Evolutionary conservation across 2,329 filamentous ascomycete genomes (phyloP), one percentile per base, ranked within the genome.

Genomic region (Onygenales sp.): DNA sequence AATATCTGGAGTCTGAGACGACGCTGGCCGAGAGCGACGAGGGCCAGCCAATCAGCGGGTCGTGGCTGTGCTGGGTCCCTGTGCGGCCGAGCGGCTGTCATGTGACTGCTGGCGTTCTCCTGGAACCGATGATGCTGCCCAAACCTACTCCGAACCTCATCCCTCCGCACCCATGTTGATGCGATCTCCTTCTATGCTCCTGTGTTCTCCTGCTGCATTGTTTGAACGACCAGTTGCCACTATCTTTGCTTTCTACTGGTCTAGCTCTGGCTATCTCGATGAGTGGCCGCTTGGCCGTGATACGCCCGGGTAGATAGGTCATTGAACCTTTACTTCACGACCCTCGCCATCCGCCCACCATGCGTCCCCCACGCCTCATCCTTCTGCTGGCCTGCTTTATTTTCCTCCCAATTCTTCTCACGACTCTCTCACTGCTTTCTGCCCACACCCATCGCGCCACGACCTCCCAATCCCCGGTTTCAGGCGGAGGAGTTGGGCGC

Each of bases 311-410:
- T 63, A 57, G 64, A 66, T 66, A 65, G 67, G 65, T 65, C 61
- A 48, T 68, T 52, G 45, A 38, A 41, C 32, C 32, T 45, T 43
- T 57, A 53, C 43, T 44, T 54, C 51, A 41, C 56, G 31, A 31
- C 51, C 13, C 11, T 38, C 10, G 9, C 41, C 43, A 48, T 50
- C 54, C 50, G 49, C 55, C 10, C 64, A 68, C 58, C 51, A 77
- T 77, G 75, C 71, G 74, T 61, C 72, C 73, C 45, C 72, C 72
- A 63, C 73, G 72, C 48, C 64, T 77, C 44, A 63, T 76, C 45
- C 57, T 75, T n/a, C 63, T 76, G 41, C 63, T 76, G 50, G 66
- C 72, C 46, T 74, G 70, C 59, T 70, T 77, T 56, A 66, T 77
- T 58, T 74, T 75, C 60, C 64, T 76, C 46, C 74, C 75, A 39